Evolutionary conservation across 1,139 yeast genomes (phyloP).

Genomic region (Saccharomyces hybrid): DNA sequence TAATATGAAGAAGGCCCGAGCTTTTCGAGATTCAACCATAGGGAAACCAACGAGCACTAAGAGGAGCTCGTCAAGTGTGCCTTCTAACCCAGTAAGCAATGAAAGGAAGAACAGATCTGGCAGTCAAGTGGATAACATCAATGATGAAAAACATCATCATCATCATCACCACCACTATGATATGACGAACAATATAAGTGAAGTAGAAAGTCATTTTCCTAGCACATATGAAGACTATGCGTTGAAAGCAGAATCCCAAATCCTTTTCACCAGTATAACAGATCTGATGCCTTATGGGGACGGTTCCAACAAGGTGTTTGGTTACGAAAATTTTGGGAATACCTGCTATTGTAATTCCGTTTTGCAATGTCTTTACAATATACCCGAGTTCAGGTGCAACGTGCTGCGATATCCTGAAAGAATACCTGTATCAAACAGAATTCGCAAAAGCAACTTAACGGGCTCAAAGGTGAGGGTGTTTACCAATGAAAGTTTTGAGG

Average conservation of each 20-base stretch:
- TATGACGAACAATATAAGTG: not conserved
- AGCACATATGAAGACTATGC: not conserved
- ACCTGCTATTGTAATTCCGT: constrained; percentile 94
- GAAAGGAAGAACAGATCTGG: not conserved
- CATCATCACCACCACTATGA: not conserved
- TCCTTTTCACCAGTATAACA: constrained; percentile 3
- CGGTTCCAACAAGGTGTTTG: constrained; percentile 69
- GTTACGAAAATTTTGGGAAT: constrained; percentile 92
- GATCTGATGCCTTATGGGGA: constrained; percentile 43
- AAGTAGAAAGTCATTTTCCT: not conserved
- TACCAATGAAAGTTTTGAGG: constrained; percentile 32
- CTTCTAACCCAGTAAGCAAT: not conserved
- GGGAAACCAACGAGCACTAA: not conserved
- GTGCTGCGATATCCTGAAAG: constrained; percentile 43
- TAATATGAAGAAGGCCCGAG: not conserved
- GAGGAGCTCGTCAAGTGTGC: not conserved
- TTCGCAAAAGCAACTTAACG: constrained; percentile 8
- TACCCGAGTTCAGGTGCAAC: constrained; percentile 58
- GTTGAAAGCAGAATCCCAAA: not conserved
- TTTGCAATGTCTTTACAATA: constrained; percentile 75
- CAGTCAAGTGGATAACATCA: not conserved
- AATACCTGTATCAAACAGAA: constrained; percentile 1
- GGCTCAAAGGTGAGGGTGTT: constrained; percentile 44
- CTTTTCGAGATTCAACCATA: not conserved
- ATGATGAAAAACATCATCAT: not conserved